phyloP scores from a whole-genome alignment of 129 eudicot species.

The Calendula officinalis region DNA sequence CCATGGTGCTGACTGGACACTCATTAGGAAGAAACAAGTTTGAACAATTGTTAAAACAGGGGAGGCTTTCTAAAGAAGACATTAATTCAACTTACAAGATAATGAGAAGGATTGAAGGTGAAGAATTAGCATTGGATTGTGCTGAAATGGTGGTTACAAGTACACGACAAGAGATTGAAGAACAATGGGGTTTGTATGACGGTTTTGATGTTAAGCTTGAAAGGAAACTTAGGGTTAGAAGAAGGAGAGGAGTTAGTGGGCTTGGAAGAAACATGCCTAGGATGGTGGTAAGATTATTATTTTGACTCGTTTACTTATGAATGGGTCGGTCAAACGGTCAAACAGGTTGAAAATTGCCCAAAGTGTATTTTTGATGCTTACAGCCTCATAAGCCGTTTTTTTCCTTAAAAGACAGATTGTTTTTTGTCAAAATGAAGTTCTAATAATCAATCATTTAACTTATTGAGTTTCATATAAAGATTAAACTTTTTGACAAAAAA shows the following conservation, averaged over 20 bases:
- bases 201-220: conserved; percentile 77
- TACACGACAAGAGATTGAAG: conserved; percentile 84
- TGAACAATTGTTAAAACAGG: conserved; percentile 77
- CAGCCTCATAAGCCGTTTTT: background rate
- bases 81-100: conserved; percentile 73
- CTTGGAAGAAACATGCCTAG: conserved; percentile 83
- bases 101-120: conserved; percentile 84
- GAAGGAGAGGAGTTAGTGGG: conserved; percentile 64
- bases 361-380: background rate
- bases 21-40: conserved; percentile 75
- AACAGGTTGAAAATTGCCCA: background rate
- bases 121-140: conserved; percentile 71
- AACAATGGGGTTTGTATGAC: conserved; percentile 89
- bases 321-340: background rate
- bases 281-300: conserved; percentile 54
- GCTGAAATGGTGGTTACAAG: conserved; percentile 89
- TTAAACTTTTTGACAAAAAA: background rate
- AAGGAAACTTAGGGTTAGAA: conserved; percentile 71
- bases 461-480: background rate
- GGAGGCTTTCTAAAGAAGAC: conserved; percentile 65
- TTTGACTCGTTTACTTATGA: background rate
- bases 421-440: too few relatives aligned
- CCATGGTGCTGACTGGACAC: conserved; percentile 85
- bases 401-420: background rate
- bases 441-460: background rate